These are phyloP conservation scores for Aechmea fasciata DNA, from an alignment of 176 grass and related monocot genomes.

Conservation along the genomic window DNA sequence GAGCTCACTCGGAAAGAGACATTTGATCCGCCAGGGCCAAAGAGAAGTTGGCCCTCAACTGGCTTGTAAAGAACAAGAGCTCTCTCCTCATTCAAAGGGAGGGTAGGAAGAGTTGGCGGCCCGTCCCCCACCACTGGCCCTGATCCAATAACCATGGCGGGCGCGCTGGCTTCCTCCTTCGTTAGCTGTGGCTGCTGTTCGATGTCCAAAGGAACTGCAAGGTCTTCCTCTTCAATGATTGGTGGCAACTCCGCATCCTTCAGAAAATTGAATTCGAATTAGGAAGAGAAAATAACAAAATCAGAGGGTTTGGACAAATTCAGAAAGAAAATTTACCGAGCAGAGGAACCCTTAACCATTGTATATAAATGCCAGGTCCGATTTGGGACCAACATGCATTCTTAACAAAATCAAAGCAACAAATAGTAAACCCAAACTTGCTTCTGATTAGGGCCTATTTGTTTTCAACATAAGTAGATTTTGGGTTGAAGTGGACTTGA, in stretches of 20 bases:
- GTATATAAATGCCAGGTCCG: no score
- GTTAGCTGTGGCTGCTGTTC: slow-evolving; percentile 5
- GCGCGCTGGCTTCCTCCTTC: background rate
- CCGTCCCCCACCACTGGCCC: background rate
- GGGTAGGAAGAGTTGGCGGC: background rate
- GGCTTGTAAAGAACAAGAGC: slow-evolving; percentile 23
- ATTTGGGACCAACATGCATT: no score
- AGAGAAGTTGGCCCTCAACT: background rate
- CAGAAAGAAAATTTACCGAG: no score
- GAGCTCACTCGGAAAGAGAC: slow-evolving; percentile 18
- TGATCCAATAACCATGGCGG: background rate
- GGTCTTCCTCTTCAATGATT: slow-evolving; percentile 12
- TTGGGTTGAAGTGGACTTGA: no score
- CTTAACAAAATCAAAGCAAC: no score
- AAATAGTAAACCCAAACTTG: no score
- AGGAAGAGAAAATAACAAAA: background rate
- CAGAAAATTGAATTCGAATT: background rate
- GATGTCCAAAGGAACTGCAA: background rate
- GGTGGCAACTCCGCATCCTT: slow-evolving; percentile 22
- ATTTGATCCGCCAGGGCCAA: background rate
- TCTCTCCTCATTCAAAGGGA: slow-evolving; percentile 14
- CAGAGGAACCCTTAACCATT: no score
- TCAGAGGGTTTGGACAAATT: no score
- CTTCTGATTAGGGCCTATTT: no score
- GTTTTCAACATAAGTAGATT: no score